These are phyloP conservation scores for Trichoderma sp. DNA, from an alignment of 2,329 filamentous ascomycete genomes.

Conservation along the genomic window DNA sequence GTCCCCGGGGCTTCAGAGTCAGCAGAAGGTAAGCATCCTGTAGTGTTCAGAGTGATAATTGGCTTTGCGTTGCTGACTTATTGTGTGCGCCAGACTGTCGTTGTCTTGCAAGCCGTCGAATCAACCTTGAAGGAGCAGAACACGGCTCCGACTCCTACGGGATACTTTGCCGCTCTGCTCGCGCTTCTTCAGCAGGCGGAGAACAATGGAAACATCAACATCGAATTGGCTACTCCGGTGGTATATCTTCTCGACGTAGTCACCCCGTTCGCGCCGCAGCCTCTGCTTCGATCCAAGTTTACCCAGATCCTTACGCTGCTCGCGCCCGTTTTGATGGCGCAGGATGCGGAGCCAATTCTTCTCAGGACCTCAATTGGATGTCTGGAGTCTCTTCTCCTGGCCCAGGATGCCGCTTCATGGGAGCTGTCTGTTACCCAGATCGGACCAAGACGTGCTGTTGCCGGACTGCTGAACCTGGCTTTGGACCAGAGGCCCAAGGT, in stretches of 20 bases:
- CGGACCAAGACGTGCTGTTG: slow-evolving; percentile 81
- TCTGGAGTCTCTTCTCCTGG: slow-evolving; percentile 83
- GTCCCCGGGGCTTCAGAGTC: slow-evolving; percentile 91
- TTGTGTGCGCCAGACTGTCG: slow-evolving; percentile 59
- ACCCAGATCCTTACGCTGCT: slow-evolving; percentile 85
- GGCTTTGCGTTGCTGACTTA: slow-evolving; percentile 16
- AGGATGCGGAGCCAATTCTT: slow-evolving; percentile 82
- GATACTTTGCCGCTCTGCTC: slow-evolving; percentile 93
- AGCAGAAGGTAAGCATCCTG: slow-evolving; percentile 69
- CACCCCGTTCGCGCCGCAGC: slow-evolving; percentile 77
- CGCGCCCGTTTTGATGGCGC: slow-evolving; percentile 75
- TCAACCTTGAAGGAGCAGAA: slow-evolving; percentile 88
- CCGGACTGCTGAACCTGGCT: slow-evolving; percentile 78
- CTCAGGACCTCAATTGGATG: slow-evolving; percentile 87
- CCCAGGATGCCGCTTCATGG: slow-evolving; percentile 86
- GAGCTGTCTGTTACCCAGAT: slow-evolving; percentile 78
- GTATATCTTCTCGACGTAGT: slow-evolving; percentile 95
- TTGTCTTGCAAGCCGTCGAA: slow-evolving; percentile 88
- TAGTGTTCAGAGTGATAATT: not conserved
- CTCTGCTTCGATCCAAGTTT: slow-evolving; percentile 91
- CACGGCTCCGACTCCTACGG: slow-evolving; percentile 76
- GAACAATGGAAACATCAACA: slow-evolving; percentile 66
- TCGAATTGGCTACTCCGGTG: slow-evolving; percentile 78
- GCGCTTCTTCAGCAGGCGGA: slow-evolving; percentile 79
- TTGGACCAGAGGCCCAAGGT: slow-evolving; percentile 91